A percentile compares a stretch with the other conserved stretches of the same genome.
These are phyloP conservation scores for Fusarium sp. DNA, from an alignment of 2,329 filamentous ascomycete species.

Conservation along the genomic window DNA sequence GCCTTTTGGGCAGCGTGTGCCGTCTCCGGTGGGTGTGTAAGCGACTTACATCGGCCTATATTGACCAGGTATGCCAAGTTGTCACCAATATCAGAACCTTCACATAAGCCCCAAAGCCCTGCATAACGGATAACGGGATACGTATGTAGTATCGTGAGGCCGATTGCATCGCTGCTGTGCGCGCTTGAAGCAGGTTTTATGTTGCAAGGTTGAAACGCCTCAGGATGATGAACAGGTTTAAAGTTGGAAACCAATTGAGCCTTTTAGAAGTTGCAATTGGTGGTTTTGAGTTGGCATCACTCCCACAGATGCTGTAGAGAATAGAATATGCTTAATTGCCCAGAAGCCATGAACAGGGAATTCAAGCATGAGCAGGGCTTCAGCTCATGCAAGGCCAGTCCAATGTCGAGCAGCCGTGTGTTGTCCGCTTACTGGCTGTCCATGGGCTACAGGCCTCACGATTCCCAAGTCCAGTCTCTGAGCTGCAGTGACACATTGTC, in stretches of 20 bases:
- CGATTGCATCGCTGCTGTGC: constrained; percentile 3
- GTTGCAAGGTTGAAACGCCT: constrained; percentile 18
- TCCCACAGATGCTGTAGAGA: not conserved
- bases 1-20: constrained; percentile 23
- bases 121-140: constrained; percentile 7
- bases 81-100: constrained; percentile 30
- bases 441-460: constrained; percentile 6
- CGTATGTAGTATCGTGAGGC: constrained; percentile 10
- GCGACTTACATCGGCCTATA: constrained; percentile 24
- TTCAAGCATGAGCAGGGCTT: constrained; percentile 6
- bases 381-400: constrained; percentile 24
- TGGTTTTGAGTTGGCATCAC: constrained; percentile 7
- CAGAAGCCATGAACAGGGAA: constrained; percentile 33
- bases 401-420: constrained; percentile 39
- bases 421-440: constrained; percentile 38
- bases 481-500: constrained; percentile 37
- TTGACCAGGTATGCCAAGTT: constrained; percentile 32
- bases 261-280: constrained; percentile 1
- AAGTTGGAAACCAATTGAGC: not conserved
- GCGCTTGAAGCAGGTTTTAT: constrained; percentile 18
- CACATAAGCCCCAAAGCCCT: constrained; percentile 26
- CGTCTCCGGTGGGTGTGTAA: constrained; percentile 36
- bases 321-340: constrained; percentile 6
- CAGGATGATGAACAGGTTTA: constrained; percentile 14
- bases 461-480: constrained; percentile 19